phyloP scores from a whole-genome alignment of 208 protist species.

The Naegleria lovaniensis region DNA sequence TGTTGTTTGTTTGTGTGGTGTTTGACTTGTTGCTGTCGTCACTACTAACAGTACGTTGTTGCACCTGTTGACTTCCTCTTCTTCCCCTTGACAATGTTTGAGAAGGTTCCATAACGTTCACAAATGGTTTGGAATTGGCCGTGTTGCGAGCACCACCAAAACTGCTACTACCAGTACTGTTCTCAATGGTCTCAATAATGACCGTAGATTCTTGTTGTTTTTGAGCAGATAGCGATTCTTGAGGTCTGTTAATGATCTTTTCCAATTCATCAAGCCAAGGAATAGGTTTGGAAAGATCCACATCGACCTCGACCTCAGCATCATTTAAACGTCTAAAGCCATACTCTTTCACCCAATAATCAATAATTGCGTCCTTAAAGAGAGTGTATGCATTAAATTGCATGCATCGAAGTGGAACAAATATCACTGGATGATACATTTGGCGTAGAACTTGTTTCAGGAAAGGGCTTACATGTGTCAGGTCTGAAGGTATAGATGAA shows the following conservation, averaged over 20 bases:
- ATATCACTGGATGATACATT: neutral
- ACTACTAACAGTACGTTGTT: too few relatives aligned
- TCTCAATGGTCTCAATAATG: too few relatives aligned
- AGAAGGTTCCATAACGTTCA: too few relatives aligned
- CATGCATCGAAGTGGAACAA: neutral
- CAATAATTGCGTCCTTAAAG: neutral
- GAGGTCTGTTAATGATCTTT: neutral
- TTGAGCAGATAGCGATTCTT: neutral
- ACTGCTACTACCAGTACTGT: too few relatives aligned
- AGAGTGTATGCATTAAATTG: neutral
- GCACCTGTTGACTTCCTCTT: too few relatives aligned
- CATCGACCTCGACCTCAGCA: neutral
- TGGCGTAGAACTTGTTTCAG: neutral
- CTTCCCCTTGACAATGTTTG: too few relatives aligned
- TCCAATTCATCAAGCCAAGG: neutral
- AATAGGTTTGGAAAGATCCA: neutral
- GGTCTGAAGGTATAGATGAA: neutral
- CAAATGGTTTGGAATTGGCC: too few relatives aligned
- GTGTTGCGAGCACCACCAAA: too few relatives aligned
- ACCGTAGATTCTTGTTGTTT: neutral
- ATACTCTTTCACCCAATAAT: neutral
- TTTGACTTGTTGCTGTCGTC: too few relatives aligned
- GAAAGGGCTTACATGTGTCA: neutral
- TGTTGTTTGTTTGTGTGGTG: neutral
- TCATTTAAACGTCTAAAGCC: neutral